These are phyloP conservation scores for Globisporangium radiosum DNA, from an alignment of 352 stramenopile genomes.

Conservation along the genomic window DNA sequence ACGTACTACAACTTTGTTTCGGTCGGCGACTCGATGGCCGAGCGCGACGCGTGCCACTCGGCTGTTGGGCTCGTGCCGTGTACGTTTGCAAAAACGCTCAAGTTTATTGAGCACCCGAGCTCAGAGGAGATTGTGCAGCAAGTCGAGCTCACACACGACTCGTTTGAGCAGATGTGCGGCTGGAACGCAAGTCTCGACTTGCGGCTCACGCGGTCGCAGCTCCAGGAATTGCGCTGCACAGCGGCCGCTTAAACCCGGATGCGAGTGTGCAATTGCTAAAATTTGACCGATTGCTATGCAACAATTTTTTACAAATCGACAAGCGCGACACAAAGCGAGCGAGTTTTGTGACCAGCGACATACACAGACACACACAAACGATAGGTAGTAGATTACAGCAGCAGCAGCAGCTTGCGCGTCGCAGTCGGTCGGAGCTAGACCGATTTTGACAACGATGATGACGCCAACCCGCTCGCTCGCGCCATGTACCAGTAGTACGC, in stretches of 20 bases:
- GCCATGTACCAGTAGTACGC: slow-evolving; percentile 6
- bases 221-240: slow-evolving; percentile 59
- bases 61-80: slow-evolving; percentile 50
- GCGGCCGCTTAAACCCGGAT: slow-evolving; percentile 4
- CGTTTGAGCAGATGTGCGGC: slow-evolving; percentile 83
- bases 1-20: slow-evolving; percentile 79
- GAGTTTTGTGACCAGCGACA: too few relatives aligned
- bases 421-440: slow-evolving; percentile 9
- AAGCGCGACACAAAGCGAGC: background rate
- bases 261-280: too few relatives aligned
- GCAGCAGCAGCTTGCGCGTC: background rate
- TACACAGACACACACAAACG: background rate
- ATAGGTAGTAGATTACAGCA: background rate
- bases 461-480: background rate
- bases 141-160: slow-evolving; percentile 76
- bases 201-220: slow-evolving; percentile 65
- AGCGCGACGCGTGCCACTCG: slow-evolving; percentile 76
- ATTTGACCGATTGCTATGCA: background rate
- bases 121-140: slow-evolving; percentile 80
- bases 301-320: background rate
- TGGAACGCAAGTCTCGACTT: slow-evolving; percentile 70
- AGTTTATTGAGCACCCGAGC: slow-evolving; percentile 79
- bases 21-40: slow-evolving; percentile 82
- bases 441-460: background rate
- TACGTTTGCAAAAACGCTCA: slow-evolving; percentile 84